Evolutionary conservation across 176 grass and related monocot genomes (phyloP).

Genomic region (Juncus effusus): DNA sequence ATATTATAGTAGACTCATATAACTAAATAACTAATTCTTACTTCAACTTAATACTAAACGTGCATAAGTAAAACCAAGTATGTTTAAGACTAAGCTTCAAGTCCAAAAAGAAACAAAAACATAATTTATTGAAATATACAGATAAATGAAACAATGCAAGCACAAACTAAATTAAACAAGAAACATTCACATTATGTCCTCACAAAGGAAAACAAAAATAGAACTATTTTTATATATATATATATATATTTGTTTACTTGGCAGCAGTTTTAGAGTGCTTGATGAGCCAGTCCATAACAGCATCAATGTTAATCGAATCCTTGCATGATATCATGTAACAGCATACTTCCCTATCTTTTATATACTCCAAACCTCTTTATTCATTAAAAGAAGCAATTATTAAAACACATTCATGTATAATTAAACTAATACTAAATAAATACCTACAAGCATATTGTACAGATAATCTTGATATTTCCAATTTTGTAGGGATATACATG

Average conservation of each 20-base stretch:
- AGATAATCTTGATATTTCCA: not conserved
- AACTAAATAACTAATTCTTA: no score
- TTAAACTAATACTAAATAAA: not conserved
- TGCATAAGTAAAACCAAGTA: no score
- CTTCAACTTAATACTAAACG: no score
- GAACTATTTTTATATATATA: no score
- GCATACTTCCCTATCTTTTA: slow-evolving; percentile 87
- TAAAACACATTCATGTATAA: not conserved
- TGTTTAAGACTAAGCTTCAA: no score
- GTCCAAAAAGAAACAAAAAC: no score
- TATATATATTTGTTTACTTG: slow-evolving; percentile 24
- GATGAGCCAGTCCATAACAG: slow-evolving; percentile 96
- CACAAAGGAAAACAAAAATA: slow-evolving; percentile 31
- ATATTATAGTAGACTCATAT: no score
- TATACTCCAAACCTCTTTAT: slow-evolving; percentile 64
- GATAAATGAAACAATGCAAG: slow-evolving; percentile 29
- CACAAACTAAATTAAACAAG: slow-evolving; percentile 26
- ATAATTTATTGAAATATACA: slow-evolving; percentile 53
- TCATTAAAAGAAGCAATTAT: slow-evolving; percentile 21
- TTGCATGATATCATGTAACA: slow-evolving; percentile 99
- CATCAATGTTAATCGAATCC: slow-evolving; percentile 93
- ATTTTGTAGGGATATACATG: not conserved
- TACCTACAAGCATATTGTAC: not conserved
- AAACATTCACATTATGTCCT: slow-evolving; percentile 31
- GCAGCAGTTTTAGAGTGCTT: slow-evolving; percentile 86